These are phyloP conservation scores for Colletotrichum sp. DNA, from an alignment of 2,329 filamentous ascomycete species.

Conservation along the genomic window DNA sequence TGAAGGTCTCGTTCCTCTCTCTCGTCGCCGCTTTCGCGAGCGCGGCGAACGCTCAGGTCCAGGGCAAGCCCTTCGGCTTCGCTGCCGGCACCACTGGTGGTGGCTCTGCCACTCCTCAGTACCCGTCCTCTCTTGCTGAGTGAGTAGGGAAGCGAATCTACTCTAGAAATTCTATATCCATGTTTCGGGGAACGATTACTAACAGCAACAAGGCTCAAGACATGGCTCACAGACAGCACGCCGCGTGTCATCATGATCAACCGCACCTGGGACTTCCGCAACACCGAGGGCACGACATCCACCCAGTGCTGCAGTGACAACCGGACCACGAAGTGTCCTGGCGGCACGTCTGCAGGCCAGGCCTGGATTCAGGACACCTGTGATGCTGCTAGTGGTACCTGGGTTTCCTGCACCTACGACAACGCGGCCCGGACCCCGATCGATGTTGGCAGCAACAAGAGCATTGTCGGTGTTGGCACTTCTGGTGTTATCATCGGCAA, in stretches of 20 bases:
- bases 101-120: constrained; percentile 46
- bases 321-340: constrained; percentile 30
- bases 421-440: constrained; percentile 28
- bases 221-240: constrained; percentile 31
- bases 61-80: constrained; percentile 33
- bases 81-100: constrained; percentile 55
- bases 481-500: constrained; percentile 37
- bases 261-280: constrained; percentile 31
- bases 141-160: not conserved
- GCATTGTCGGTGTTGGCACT: constrained; percentile 27
- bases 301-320: constrained; percentile 30
- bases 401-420: constrained; percentile 29
- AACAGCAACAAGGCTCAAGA: constrained; percentile 32
- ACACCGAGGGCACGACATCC: constrained; percentile 26
- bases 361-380: constrained; percentile 28
- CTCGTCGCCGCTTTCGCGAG: constrained; percentile 24
- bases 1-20: constrained; percentile 12
- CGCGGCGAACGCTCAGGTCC: constrained; percentile 29
- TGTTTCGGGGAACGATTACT: not conserved
- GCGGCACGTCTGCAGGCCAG: constrained; percentile 23
- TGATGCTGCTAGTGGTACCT: constrained; percentile 24
- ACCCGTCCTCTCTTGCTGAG: constrained; percentile 33
- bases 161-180: accelerated
- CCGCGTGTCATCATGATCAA: constrained; percentile 41
- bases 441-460: constrained; percentile 32